These are phyloP conservation scores for Penicillium sp. DNA, from an alignment of 2,329 filamentous ascomycete genomes.

Conservation along the genomic window DNA sequence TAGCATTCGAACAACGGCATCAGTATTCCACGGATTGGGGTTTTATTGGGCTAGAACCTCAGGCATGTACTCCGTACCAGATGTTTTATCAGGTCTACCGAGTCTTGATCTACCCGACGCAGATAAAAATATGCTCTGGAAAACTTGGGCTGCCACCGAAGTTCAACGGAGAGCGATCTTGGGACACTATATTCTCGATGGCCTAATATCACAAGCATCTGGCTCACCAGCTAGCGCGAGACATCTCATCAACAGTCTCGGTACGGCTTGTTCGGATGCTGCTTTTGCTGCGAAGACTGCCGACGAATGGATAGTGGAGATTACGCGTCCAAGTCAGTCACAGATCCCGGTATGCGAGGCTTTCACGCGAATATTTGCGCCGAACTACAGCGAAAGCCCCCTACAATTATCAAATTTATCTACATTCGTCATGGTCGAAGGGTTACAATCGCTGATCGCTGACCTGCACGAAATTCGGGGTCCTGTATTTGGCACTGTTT, in stretches of 20 bases:
- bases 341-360: conserved; percentile 3
- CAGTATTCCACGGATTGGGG: conserved; percentile 19
- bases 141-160: conserved; percentile 17
- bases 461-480: conserved; percentile 9
- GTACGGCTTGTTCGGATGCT: conserved; percentile 14
- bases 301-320: conserved; percentile 17
- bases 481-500: conserved; percentile 7
- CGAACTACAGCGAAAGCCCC: conserved; percentile 2
- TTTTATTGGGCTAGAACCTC: conserved; percentile 23
- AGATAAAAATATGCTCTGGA: conserved; percentile 13
- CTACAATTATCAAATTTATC: conserved; percentile 10
- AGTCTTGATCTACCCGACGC: neutral
- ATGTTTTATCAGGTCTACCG: neutral
- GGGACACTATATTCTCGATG: conserved; percentile 22
- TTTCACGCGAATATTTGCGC: conserved; percentile 3
- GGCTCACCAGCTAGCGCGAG: conserved; percentile 19
- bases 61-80: conserved; percentile 16
- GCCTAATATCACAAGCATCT: conserved; percentile 22
- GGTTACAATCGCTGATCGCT: conserved; percentile 13
- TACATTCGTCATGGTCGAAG: conserved; percentile 13
- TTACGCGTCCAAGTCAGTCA: neutral
- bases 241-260: conserved; percentile 21
- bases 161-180: conserved; percentile 20
- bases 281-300: conserved; percentile 18
- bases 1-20: conserved; percentile 17